Conservation (phyloP, 1,284 basidiomycete species). For the Porogramme epimiltina region DNA sequence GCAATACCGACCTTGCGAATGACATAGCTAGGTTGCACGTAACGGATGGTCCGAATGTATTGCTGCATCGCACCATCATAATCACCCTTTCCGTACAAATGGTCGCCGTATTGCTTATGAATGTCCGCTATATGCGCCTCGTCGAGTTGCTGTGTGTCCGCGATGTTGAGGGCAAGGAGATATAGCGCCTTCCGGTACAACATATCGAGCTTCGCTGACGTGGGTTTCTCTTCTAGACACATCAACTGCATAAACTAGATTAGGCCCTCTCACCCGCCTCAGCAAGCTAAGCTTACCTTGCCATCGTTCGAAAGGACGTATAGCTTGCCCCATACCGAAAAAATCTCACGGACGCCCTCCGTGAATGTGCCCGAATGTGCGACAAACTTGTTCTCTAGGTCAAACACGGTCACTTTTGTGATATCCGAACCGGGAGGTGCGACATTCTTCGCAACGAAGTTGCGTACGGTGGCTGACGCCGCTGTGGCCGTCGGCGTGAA, state of each 20-base stretch:
- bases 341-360: slow-evolving; percentile 78
- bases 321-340: slow-evolving; percentile 79
- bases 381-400: slow-evolving; percentile 91
- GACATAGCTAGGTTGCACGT: slow-evolving; percentile 92
- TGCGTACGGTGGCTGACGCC: slow-evolving; percentile 74
- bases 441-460: slow-evolving; percentile 59
- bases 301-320: slow-evolving; percentile 80
- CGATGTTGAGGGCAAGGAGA: slow-evolving; percentile 75
- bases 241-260: slow-evolving; percentile 48
- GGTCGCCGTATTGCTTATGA: slow-evolving; percentile 88
- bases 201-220: slow-evolving; percentile 77
- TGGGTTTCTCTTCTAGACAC: slow-evolving; percentile 79
- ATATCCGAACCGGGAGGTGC: slow-evolving; percentile 60
- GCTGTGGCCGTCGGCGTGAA: slow-evolving; percentile 69
- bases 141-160: slow-evolving; percentile 75
- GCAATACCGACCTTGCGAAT: slow-evolving; percentile 82
- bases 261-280: too few species aligned
- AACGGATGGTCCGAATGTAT: slow-evolving; percentile 89
- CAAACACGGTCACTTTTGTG: slow-evolving; percentile 88
- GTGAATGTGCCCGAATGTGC: slow-evolving; percentile 81
- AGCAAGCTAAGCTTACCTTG: slow-evolving; percentile 44
- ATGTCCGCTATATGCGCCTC: slow-evolving; percentile 81
- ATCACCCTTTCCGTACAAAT: slow-evolving; percentile 89
- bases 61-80: slow-evolving; percentile 94
- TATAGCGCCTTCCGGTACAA: slow-evolving; percentile 80